Evolutionary conservation across 352 stramenopile species (phyloP), one percentile per base, ranked within the genome.

Genomic region (Pythium oligandrum): DNA sequence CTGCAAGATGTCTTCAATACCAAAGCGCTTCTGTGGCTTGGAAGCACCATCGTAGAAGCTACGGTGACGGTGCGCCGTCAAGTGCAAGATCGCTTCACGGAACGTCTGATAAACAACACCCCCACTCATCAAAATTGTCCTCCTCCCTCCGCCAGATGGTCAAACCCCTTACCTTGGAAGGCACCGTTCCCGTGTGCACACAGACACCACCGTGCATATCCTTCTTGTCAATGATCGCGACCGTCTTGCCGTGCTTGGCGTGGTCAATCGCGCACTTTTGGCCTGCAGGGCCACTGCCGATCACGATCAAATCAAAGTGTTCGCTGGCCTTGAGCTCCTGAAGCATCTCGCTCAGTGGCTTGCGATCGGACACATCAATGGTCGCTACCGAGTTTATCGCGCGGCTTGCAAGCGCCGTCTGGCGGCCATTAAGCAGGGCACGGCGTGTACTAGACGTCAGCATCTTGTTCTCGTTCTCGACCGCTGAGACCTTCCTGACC

Each of bases 221-320:
- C 34, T 67, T 70, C 71, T 96, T 96, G 73, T 96, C 86, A 49
- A 96, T 86, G 44, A 96, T 74, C 12, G 81, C 81, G 44, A 93
- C 83, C 45, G 66, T 83, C 47, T 90, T 84, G 55, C 88, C 88
- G 57, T 82, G 68, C 61, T 95, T 96, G 57, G 83, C 85, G 59
- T 80, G 87, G 60, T 96, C 88, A 47, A 96, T 91, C 37, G 88
- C 88, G 49, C 88, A 96, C 60, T 95, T 95, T 64, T 96, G 86
- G 34, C 85, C 88, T 6, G 88, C 83, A 0, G 88, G 88, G 0
- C 88, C 88, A 46, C 80, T 93, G 64, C 88, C 88, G 52, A 96
- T 91, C 39, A 96, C 87, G 57, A 96, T 93, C 37, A 94, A 57
- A 54, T 95, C 84, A 59, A 93, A 95, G 64, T 96, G 83, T 51